These are phyloP conservation scores for Acanthamoeba quina DNA, from an alignment of 208 protist species.

Conservation along the genomic window DNA sequence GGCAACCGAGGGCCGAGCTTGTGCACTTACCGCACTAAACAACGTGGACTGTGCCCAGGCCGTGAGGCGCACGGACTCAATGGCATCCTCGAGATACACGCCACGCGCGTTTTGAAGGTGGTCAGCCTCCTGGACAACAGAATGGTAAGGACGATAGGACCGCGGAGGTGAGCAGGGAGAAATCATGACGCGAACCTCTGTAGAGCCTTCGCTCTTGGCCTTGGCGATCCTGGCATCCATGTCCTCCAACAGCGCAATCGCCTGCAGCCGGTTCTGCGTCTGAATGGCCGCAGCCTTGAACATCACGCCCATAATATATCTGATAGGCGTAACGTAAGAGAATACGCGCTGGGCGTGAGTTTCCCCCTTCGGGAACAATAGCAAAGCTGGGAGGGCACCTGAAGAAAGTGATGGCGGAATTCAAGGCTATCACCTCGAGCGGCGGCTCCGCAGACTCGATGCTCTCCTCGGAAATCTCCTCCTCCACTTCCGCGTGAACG, in stretches of 20 bases:
- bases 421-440: not conserved
- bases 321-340: not conserved
- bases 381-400: not conserved
- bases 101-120: constrained; percentile 24
- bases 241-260: constrained; percentile 19
- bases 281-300: constrained; percentile 49
- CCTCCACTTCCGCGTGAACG: not conserved
- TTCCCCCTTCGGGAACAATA: not conserved
- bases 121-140: not conserved
- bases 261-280: not conserved
- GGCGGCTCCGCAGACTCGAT: constrained; percentile 3
- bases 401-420: constrained; percentile 20
- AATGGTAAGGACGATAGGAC: not conserved
- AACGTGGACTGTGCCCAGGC: not conserved
- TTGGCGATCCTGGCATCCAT: constrained; percentile 5
- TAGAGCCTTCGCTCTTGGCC: not conserved
- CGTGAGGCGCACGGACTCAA: not conserved
- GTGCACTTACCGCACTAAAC: not conserved
- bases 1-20: not conserved
- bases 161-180: not conserved
- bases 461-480: not conserved
- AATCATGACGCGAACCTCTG: not conserved
- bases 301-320: constrained; percentile 29
- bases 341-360: not conserved
- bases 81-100: constrained; percentile 3